Evolutionary conservation across 2,329 filamentous ascomycete species (phyloP), one percentile per base, ranked within the genome.

Genomic region (Colletotrichum scovillei): DNA sequence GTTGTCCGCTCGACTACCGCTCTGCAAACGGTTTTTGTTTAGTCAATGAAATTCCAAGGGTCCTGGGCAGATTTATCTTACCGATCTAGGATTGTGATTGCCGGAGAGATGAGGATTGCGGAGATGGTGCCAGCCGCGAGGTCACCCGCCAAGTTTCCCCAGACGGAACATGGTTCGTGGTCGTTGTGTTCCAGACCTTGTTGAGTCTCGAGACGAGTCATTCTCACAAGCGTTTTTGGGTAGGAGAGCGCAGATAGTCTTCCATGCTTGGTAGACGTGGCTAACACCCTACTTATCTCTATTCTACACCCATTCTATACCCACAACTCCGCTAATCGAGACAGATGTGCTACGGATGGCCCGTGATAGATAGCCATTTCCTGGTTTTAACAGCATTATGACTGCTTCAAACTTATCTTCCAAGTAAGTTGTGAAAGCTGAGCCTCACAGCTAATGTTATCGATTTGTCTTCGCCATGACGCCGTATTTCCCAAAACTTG

Each of bases 11-110:
- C 76, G 12, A 77, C 75, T 16, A 76, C 67, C 2, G 76, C 67
- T 59, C 76, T 76, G 32, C 16, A 22, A n/a, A 8, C 19, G 63
- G 46, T 14, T 42, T 42, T 42, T 42, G 38, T 28, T 70, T 62
- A 70, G 58, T 32, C 56, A 42, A 35, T 14, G n/a, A 28, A 42
- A 19, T 42, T 0, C 38, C 30, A 19, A 19, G 56, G 30, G 32
- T 32, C 32, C 22, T 28, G 24, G 14, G 55, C 12, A 19, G n/a
- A 38, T 7, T 38, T 55, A n/a, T 30, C 72, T 58, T 60, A 78
- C 79, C 75, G 75, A 55, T 81, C 79, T 8, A 81, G 79, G 1
- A 81, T 67, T 1, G 79, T 77, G 14, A 81, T 76, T 9, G 76
- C 67, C 6, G 79, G 79, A 11, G 79, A 75, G 8, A 81, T 76